phyloP scores from a whole-genome alignment of 2,329 filamentous ascomycete genomes.

The Claviceps purpurea region DNA sequence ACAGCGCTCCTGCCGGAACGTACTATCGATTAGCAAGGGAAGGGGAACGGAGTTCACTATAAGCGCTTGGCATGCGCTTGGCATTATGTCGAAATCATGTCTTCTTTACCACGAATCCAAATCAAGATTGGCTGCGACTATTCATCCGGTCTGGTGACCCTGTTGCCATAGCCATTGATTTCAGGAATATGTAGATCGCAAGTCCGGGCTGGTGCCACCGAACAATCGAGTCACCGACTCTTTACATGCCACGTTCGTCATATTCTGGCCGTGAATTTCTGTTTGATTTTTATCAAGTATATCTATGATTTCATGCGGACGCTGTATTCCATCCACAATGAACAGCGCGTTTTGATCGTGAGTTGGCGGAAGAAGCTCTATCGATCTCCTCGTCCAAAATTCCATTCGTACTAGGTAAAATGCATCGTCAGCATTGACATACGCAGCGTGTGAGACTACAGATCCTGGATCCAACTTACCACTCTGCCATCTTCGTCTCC shows the following conservation, averaged over 20 bases:
- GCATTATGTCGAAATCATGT: neutral
- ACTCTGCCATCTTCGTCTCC: constrained; percentile 90
- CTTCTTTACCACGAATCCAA: neutral
- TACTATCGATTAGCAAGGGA: neutral
- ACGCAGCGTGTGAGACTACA: neutral
- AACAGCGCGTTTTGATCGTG: neutral
- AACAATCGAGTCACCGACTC: neutral
- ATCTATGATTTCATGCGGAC: neutral
- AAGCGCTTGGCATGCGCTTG: neutral
- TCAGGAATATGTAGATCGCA: neutral
- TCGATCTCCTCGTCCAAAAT: constrained; percentile 42
- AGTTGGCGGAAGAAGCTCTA: constrained; percentile 25
- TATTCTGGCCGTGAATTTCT: neutral
- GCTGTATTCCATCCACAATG: neutral
- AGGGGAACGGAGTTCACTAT: neutral
- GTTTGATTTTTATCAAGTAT: neutral
- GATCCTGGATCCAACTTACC: constrained; percentile 29
- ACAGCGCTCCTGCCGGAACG: constrained; percentile 1
- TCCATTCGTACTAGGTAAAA: constrained; percentile 46
- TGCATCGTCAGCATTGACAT: neutral
- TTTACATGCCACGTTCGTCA: neutral
- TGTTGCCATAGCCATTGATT: neutral
- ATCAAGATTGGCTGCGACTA: neutral
- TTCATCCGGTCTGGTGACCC: neutral
- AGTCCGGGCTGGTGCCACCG: no score